A percentile compares a stretch with the other conserved stretches of the same genome.
phyloP scores from a whole-genome alignment of 2,329 filamentous ascomycete species.

The Microdochium trichocladiopsis region DNA sequence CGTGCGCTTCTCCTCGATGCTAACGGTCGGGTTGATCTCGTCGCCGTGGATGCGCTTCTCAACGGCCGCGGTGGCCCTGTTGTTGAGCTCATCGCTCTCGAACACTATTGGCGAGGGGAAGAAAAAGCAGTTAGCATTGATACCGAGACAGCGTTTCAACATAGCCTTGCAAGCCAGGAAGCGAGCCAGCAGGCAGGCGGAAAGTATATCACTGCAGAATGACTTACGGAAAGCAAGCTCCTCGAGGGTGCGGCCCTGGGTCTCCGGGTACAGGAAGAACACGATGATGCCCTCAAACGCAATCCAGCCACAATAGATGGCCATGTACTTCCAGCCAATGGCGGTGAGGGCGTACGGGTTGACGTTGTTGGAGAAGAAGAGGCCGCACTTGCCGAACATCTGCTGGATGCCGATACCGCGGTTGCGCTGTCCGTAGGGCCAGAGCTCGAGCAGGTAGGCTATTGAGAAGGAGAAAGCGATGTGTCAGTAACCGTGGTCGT shows the following conservation, averaged over 20 bases:
- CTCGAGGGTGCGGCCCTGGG: conserved; percentile 72
- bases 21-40: neutral
- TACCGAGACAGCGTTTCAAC: too few species aligned
- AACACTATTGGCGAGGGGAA: conserved; percentile 22
- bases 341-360: conserved; percentile 27
- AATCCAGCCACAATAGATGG: conserved; percentile 31
- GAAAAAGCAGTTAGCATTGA: conserved; percentile 2
- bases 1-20: neutral
- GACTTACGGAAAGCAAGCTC: conserved; percentile 36
- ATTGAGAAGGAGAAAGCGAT: conserved; percentile 3
- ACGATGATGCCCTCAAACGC: conserved; percentile 43
- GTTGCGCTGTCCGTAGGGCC: conserved; percentile 41
- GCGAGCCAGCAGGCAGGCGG: conserved; percentile 19
- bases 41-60: conserved; percentile 21
- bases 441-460: conserved; percentile 50
- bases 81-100: conserved; percentile 28
- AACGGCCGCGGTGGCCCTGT: conserved; percentile 29
- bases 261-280: conserved; percentile 81
- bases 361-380: conserved; percentile 24
- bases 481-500: too few species aligned
- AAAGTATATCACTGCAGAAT: conserved; percentile 15
- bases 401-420: conserved; percentile 10
- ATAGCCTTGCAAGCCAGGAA: too few species aligned
- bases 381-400: conserved; percentile 7
- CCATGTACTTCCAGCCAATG: conserved; percentile 32